Evolutionary conservation across 768 basidiomycete genomes (phyloP), one percentile per base, ranked within the genome.

Genomic region (Tremella fuciformis): DNA sequence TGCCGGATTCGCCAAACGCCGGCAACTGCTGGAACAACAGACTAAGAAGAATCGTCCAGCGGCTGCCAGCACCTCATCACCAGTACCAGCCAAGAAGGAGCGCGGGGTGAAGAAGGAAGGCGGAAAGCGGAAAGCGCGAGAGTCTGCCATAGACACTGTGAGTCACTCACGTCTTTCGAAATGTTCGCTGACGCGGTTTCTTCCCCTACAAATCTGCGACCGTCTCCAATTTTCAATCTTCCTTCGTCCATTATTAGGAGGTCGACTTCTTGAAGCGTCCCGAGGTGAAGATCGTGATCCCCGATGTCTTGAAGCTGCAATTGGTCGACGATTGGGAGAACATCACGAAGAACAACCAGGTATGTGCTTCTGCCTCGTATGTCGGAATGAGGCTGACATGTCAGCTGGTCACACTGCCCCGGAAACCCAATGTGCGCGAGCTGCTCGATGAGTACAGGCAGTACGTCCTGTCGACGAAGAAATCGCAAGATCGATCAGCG

Each of bases 241-340:
- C 22, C 42, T 46, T 46, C 16, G 4, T 46, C 42, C 15, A n/a
- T 15, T 46, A 6, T 4, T 66, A 79, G 76, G 79, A 92, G 83
- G 89, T 89, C 53, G 92, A 94, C 24, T 83, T 80, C 60, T 80
- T 80, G 71, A 85, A 84, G 75, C 85, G 88, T 64, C 87, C 89
- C 0, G 93, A 98, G 70, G 86, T 98, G 82, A 91, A 89, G 78
- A 81, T 99, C 50, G 83, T 81, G 58, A 86, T 96, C 3, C 96
- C 94, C 0, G 96, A 97, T 67, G 76, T 83, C n/a, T 82, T 98
- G 62, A 97, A 96, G 76, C 83, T 85, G 26, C 82, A 88, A 48
- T 81, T 99, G 38, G 92, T 98, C 1, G 92, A 98, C 70, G 96
- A 98, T 66, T 99, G 96, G 96, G 94, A 98, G 77, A 84, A 86